Percentiles rank a stretch among this genome's conserved stretches.
phyloP scores from a whole-genome alignment of 805 yeast species.

The Kuraishia hungarica region DNA sequence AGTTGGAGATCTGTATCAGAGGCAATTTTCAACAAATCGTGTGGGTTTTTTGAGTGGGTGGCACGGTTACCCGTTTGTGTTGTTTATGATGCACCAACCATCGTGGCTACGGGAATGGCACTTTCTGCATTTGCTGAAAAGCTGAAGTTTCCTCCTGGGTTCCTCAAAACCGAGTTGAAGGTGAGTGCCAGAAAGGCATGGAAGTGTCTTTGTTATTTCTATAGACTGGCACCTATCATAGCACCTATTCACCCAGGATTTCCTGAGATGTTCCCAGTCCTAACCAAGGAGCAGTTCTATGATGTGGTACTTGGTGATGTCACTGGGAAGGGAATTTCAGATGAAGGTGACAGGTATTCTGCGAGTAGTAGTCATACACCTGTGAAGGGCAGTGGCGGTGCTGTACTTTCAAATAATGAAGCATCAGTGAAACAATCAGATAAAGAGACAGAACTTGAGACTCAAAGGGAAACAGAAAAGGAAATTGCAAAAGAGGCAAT shows the following conservation, averaged over 20 bases:
- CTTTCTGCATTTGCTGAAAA: slow-evolving; percentile 14
- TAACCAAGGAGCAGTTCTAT: slow-evolving; percentile 8
- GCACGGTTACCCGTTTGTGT: slow-evolving; percentile 20
- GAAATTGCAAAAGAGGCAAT: not conserved
- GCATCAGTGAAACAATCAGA: not conserved
- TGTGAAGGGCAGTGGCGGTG: too few species aligned
- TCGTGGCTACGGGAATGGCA: slow-evolving; percentile 17
- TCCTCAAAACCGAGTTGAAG: slow-evolving; percentile 6
- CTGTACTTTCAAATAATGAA: too few species aligned
- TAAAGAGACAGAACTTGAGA: not conserved
- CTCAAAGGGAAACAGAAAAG: not conserved
- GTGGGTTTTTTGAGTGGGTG: slow-evolving; percentile 16
- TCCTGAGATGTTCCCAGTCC: slow-evolving; percentile 15
- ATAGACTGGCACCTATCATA: slow-evolving; percentile 11
- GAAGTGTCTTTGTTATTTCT: slow-evolving; percentile 15
- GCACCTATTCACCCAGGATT: slow-evolving; percentile 14
- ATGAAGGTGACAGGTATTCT: not conserved
- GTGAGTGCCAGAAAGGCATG: slow-evolving; percentile 6
- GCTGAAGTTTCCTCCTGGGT: slow-evolving; percentile 9
- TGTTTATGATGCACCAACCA: slow-evolving; percentile 12
- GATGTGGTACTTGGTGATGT: not conserved
- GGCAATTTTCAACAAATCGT: slow-evolving; percentile 14
- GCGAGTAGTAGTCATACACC: too few species aligned
- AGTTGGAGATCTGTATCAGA: slow-evolving; percentile 4
- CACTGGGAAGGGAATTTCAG: not conserved